Evolutionary conservation across 495 filamentous ascomycete genomes (phyloP), one percentile per base, ranked within the genome.

Genomic region (Evernia prunastri): DNA sequence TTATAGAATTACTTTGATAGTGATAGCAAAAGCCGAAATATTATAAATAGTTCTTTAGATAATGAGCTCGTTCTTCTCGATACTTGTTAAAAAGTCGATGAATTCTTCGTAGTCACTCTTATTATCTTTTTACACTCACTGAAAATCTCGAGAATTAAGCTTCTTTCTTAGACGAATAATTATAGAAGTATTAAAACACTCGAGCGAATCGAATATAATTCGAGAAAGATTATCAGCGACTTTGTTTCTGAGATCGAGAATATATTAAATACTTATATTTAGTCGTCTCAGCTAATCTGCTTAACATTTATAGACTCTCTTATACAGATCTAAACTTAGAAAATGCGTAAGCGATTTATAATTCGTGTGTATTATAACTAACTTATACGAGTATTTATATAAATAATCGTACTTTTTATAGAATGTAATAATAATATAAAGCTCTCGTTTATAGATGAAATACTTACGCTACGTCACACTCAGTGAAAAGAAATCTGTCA

Each of bases 381-480:
- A 11, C 0, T 51, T 13, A 54, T 37, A 67, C 0, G 25, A n/a
- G n/a, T 67, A 25, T 23, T 67, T 67, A 40, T 31, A 67, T 51
- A 67, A 18, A 27, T 67, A 67, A n/a, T 67, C 35, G 31, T 63
- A 67, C 18, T 67, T 67, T 8, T 23, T 57, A 49, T 20, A 0
- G 27, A 67, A 67, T 4, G 20, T 59, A 3, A 67, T 51, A 36
- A 67, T 63, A 1, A 47, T 43, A 59, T 58, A 67, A 10, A 67
- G 56, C 13, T 67, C 20, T 15, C 31, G 23, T 18, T 63, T 63
- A 54, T 67, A 67, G 6, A 15, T 63, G 17, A 23, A 31, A 17
- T 62, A 66, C 12, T 43, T 42, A 9, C 17, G 29, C 47, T 61
- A 40, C 61, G 42, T 35, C 20, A 35, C 2, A 18, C 15, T 61